phyloP scores from a whole-genome alignment of 768 basidiomycete species.

The Calocybe gangraenosa region DNA sequence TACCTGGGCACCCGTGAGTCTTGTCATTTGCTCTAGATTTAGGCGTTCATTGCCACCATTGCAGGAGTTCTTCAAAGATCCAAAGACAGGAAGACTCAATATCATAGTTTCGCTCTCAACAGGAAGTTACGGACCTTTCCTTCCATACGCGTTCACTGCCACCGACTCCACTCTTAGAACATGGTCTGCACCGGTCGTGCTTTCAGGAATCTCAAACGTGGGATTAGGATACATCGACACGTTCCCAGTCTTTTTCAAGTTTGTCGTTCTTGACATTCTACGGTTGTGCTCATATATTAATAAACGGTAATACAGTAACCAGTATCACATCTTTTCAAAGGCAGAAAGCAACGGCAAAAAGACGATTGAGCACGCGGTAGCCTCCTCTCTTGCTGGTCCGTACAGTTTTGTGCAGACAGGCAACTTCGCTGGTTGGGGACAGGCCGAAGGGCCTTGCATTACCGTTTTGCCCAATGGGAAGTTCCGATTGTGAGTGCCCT shows the following conservation, averaged over 20 bases:
- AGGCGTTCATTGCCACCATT: not conserved
- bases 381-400: slow-evolving; percentile 28
- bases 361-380: slow-evolving; percentile 27
- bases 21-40: not conserved
- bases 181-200: slow-evolving; percentile 27
- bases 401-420: slow-evolving; percentile 30
- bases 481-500: slow-evolving; percentile 25
- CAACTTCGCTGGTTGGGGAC: slow-evolving; percentile 31
- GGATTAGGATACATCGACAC: slow-evolving; percentile 32
- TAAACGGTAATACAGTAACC: slow-evolving; percentile 18
- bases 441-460: slow-evolving; percentile 28
- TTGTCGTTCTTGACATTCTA: slow-evolving; percentile 1
- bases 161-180: slow-evolving; percentile 24
- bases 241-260: slow-evolving; percentile 31
- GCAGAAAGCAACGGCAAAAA: slow-evolving; percentile 29
- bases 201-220: slow-evolving; percentile 30
- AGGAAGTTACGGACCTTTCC: slow-evolving; percentile 31
- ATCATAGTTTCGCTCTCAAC: slow-evolving; percentile 31
- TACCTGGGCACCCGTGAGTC: slow-evolving; percentile 29
- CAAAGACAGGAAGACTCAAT: slow-evolving; percentile 27
- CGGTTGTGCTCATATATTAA: not conserved
- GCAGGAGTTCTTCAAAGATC: slow-evolving; percentile 34
- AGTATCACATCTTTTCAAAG: slow-evolving; percentile 31
- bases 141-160: slow-evolving; percentile 30
- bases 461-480: slow-evolving; percentile 27